phyloP scores from a whole-genome alignment of 352 stramenopile genomes.

The Phytophthora agathidicida region DNA sequence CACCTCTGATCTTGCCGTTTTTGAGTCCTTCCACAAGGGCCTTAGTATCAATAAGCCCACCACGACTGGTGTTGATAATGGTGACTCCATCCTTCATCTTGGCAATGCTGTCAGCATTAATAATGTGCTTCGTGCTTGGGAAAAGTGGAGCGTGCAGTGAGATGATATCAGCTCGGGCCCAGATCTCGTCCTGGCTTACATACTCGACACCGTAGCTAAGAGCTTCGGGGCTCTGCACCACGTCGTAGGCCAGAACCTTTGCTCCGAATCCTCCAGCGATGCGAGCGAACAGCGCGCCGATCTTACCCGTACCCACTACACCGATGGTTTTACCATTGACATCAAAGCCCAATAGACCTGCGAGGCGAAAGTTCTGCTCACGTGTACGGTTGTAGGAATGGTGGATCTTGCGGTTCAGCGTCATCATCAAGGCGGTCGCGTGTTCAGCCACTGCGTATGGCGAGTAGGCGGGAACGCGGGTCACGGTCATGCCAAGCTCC shows the following conservation, averaged over 20 bases:
- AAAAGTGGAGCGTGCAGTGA: slow-evolving; percentile 89
- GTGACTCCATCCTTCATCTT: slow-evolving; percentile 91
- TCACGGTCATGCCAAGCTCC: slow-evolving; percentile 63
- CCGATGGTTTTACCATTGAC: slow-evolving; percentile 78
- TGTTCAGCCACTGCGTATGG: slow-evolving; percentile 85
- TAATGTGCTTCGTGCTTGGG: slow-evolving; percentile 80
- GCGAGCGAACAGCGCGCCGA: slow-evolving; percentile 52
- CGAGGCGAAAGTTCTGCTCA: slow-evolving; percentile 81
- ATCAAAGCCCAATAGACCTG: slow-evolving; percentile 64
- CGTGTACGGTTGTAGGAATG: slow-evolving; percentile 76
- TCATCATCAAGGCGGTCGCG: slow-evolving; percentile 77
- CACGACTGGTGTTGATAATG: slow-evolving; percentile 92
- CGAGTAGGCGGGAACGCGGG: slow-evolving; percentile 79
- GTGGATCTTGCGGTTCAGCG: slow-evolving; percentile 83
- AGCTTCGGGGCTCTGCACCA: slow-evolving; percentile 56
- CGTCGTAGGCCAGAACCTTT: slow-evolving; percentile 76
- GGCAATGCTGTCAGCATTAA: slow-evolving; percentile 80
- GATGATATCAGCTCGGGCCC: slow-evolving; percentile 82
- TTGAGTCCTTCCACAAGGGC: slow-evolving; percentile 84
- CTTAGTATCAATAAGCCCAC: slow-evolving; percentile 86
- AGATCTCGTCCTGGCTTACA: slow-evolving; percentile 68
- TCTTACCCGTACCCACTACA: slow-evolving; percentile 68
- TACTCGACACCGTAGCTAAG: slow-evolving; percentile 38
- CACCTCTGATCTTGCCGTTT: slow-evolving; percentile 71
- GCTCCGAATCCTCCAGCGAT: slow-evolving; percentile 43